Conservation (phyloP, 495 filamentous ascomycete species). For the Durotheca rogersii region DNA sequence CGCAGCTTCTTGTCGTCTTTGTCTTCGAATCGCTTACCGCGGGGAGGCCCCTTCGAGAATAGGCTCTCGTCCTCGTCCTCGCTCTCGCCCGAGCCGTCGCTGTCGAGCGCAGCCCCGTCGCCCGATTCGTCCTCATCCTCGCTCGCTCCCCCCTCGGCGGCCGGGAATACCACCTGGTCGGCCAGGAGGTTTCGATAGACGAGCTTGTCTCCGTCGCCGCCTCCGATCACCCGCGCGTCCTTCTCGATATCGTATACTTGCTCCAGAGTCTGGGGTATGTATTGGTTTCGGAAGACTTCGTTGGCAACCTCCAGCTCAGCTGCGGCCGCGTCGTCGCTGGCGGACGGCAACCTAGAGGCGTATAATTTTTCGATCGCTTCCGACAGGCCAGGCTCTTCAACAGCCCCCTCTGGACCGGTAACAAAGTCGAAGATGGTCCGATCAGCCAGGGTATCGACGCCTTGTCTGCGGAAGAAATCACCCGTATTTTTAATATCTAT, state of each 20-base stretch:
- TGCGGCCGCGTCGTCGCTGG: slow-evolving; percentile 48
- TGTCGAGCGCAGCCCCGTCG: slow-evolving; percentile 47
- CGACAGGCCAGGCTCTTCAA: slow-evolving; percentile 48
- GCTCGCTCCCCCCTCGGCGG: slow-evolving; percentile 29
- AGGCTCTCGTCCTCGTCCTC: slow-evolving; percentile 48
- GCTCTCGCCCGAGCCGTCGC: too few relatives aligned
- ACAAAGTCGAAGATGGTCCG: slow-evolving; percentile 78
- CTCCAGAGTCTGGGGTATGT: slow-evolving; percentile 89
- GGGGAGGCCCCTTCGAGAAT: slow-evolving; percentile 67
- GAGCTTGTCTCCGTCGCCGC: slow-evolving; percentile 68
- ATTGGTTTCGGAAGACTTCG: slow-evolving; percentile 91
- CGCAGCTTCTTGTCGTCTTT: slow-evolving; percentile 88
- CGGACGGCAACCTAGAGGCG: slow-evolving; percentile 30
- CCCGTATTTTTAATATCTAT: slow-evolving; percentile 97
- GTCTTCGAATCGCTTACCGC: slow-evolving; percentile 88
- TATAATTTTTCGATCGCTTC: slow-evolving; percentile 51
- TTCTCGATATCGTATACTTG: slow-evolving; percentile 96
- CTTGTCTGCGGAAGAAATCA: slow-evolving; percentile 86
- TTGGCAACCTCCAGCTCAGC: slow-evolving; percentile 68
- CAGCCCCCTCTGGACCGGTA: slow-evolving; percentile 54
- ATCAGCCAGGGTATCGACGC: slow-evolving; percentile 75
- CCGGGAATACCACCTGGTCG: slow-evolving; percentile 56
- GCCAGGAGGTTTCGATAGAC: slow-evolving; percentile 82
- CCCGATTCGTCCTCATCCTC: slow-evolving; percentile 45
- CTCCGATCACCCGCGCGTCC: slow-evolving; percentile 73